A percentile compares a stretch with the other conserved stretches of the same genome.
Evolutionary conservation across 169 alveolate genomes (phyloP).

Genomic region (Plasmodium fragile): DNA sequence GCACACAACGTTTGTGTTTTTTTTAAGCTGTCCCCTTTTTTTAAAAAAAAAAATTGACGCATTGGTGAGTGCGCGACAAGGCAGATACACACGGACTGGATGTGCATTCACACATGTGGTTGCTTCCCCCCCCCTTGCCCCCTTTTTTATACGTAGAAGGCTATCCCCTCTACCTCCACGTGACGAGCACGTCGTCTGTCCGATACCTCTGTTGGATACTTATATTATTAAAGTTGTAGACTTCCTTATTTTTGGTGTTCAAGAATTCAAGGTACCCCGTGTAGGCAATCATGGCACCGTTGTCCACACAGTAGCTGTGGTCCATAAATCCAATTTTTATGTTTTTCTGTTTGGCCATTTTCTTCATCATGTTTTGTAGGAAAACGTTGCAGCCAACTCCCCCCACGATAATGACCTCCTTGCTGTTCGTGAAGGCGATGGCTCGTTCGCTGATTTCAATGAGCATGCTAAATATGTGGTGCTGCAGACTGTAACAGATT

Average conservation of each 20-base stretch:
- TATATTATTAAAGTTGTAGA: slow-evolving; percentile 77
- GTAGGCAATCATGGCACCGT: slow-evolving; percentile 98
- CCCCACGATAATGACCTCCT: slow-evolving; percentile 97
- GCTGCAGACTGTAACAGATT: slow-evolving; percentile 96
- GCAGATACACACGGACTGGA: background rate
- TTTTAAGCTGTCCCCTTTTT: background rate
- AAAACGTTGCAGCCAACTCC: slow-evolving; percentile 99
- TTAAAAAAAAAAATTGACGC: background rate
- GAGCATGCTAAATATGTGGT: slow-evolving; percentile 97
- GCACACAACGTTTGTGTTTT: background rate
- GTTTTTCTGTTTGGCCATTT: slow-evolving; percentile 96
- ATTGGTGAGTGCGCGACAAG: background rate
- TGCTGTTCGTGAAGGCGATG: slow-evolving; percentile 96
- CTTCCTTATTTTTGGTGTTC: slow-evolving; percentile 34
- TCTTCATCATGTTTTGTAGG: slow-evolving; percentile 95
- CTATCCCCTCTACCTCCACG: slow-evolving; percentile 74
- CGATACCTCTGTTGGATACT: slow-evolving; percentile 85
- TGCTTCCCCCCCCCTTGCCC: background rate
- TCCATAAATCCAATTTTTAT: slow-evolving; percentile 98
- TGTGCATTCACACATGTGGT: background rate
- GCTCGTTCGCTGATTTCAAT: slow-evolving; percentile 99
- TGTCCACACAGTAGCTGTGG: slow-evolving; percentile 98
- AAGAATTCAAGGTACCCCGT: slow-evolving; percentile 82
- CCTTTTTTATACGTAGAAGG: background rate
- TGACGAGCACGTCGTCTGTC: slow-evolving; percentile 83